Conservation (phyloP, 179 eudicot species). For the Heliamphora ciliata region DNA sequence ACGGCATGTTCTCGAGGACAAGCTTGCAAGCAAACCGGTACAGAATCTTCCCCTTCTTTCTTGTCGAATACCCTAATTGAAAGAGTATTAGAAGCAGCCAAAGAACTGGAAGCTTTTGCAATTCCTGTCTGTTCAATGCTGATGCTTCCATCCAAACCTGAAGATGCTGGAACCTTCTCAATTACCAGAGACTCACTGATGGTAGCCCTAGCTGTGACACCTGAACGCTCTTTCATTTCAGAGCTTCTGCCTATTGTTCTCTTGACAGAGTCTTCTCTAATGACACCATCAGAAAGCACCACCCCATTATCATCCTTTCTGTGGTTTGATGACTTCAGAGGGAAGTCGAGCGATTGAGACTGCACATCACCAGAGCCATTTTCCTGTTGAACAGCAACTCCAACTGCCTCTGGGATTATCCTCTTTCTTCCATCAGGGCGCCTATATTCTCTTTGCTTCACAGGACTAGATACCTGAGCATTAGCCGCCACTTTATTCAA, state of each 20-base stretch:
- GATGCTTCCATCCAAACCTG: conserved; percentile 39
- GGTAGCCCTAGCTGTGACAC: conserved; percentile 63
- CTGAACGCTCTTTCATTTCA: conserved; percentile 54
- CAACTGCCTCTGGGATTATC: conserved; percentile 96
- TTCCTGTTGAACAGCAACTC: conserved; percentile 56
- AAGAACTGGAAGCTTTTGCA: conserved; percentile 36
- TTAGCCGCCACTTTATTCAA: conserved; percentile 43
- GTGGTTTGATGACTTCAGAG: conserved; percentile 34
- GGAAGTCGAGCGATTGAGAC: conserved; percentile 38
- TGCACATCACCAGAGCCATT: conserved; percentile 32
- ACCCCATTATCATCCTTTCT: conserved; percentile 32
- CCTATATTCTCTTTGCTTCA: conserved; percentile 92
- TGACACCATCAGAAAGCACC: conserved; percentile 22
- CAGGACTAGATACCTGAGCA: conserved; percentile 63
- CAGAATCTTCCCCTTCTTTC: conserved; percentile 66
- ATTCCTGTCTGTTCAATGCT: conserved; percentile 50
- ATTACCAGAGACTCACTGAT: conserved; percentile 80
- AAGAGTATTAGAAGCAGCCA: conserved; percentile 38
- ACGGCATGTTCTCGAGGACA: conserved; percentile 71
- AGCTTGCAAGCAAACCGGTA: conserved; percentile 77
- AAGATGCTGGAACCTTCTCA: conserved; percentile 63
- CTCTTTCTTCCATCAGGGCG: conserved; percentile 95
- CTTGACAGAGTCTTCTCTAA: conserved; percentile 42
- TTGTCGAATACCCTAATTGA: conserved; percentile 64
- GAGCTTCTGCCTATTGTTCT: conserved; percentile 39